Percentiles rank a stretch among this genome's conserved stretches.
These are phyloP conservation scores for Protostelium mycophagum DNA, from an alignment of 78 protist genomes.

Conservation along the genomic window DNA sequence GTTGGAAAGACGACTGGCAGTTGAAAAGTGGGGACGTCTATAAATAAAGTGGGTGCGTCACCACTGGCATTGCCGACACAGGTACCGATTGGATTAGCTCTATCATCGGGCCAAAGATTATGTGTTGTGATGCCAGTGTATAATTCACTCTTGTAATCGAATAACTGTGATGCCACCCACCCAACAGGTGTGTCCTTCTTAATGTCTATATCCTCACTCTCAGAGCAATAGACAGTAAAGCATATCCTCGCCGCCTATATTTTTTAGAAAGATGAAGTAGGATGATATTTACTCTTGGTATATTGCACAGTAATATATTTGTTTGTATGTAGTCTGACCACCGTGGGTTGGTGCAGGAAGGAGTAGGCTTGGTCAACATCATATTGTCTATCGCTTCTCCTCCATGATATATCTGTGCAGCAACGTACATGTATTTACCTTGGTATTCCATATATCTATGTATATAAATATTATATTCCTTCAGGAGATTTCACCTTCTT, in stretches of 20 bases:
- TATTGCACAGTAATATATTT: slow-evolving; percentile 30
- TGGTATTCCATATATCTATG: too few species aligned
- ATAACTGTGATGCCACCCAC: slow-evolving; percentile 35
- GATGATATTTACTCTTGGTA: slow-evolving; percentile 7
- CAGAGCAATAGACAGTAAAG: not conserved
- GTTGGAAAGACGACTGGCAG: slow-evolving; percentile 63
- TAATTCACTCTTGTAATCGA: slow-evolving; percentile 43
- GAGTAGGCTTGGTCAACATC: slow-evolving; percentile 7
- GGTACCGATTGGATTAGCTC: slow-evolving; percentile 60
- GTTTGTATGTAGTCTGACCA: slow-evolving; percentile 7
- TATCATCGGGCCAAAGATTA: slow-evolving; percentile 56
- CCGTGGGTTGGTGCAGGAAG: slow-evolving; percentile 18
- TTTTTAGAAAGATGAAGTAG: not conserved
- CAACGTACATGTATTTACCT: slow-evolving; percentile 15
- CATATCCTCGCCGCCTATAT: not conserved
- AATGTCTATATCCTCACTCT: not conserved
- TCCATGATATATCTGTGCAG: slow-evolving; percentile 44
- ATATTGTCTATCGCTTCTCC: slow-evolving; percentile 21
- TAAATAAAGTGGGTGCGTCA: slow-evolving; percentile 7
- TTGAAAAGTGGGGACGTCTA: slow-evolving; percentile 42
- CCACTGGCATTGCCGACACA: slow-evolving; percentile 20
- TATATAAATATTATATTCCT: too few species aligned
- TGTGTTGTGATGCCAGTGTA: slow-evolving; percentile 14
- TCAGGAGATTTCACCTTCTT: slow-evolving; percentile 9
- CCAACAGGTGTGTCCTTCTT: slow-evolving; percentile 43